phyloP scores from a whole-genome alignment of 495 filamentous ascomycete species.

The Cercophora newfieldiana region DNA sequence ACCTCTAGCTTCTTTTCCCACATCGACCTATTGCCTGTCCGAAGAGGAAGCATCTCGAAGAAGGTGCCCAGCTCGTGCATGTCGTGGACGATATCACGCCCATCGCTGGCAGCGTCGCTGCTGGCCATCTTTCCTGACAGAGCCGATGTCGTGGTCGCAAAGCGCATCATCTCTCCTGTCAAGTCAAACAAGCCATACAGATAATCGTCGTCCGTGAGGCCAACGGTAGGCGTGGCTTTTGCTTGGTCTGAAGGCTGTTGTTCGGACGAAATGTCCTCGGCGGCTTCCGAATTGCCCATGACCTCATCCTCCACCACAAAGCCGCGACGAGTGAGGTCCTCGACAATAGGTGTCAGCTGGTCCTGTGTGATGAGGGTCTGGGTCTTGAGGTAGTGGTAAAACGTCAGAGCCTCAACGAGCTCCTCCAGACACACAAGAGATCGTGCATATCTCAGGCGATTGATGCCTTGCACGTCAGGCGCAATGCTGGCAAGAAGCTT shows the following conservation, averaged over 20 bases:
- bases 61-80: slow-evolving; percentile 68
- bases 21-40: slow-evolving; percentile 34
- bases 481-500: slow-evolving; percentile 65
- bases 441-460: slow-evolving; percentile 84
- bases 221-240: slow-evolving; percentile 47
- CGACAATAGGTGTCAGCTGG: slow-evolving; percentile 54
- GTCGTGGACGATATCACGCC: slow-evolving; percentile 68
- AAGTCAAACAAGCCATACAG: slow-evolving; percentile 90
- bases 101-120: slow-evolving; percentile 20
- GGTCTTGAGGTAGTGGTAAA: slow-evolving; percentile 80
- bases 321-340: slow-evolving; percentile 30
- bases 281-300: slow-evolving; percentile 27
- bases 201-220: slow-evolving; percentile 80
- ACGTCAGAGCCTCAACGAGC: slow-evolving; percentile 81
- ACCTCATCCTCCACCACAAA: slow-evolving; percentile 26
- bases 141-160: slow-evolving; percentile 80
- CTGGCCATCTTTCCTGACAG: slow-evolving; percentile 58
- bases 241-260: slow-evolving; percentile 3
- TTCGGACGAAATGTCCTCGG: neutral
- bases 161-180: slow-evolving; percentile 93
- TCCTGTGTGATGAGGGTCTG: slow-evolving; percentile 70
- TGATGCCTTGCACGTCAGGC: slow-evolving; percentile 72
- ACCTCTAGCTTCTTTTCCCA: slow-evolving; percentile 79
- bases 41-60: slow-evolving; percentile 70
- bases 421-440: slow-evolving; percentile 87